phyloP scores from a whole-genome alignment of 352 stramenopile genomes.

The Pythium dissimile region DNA sequence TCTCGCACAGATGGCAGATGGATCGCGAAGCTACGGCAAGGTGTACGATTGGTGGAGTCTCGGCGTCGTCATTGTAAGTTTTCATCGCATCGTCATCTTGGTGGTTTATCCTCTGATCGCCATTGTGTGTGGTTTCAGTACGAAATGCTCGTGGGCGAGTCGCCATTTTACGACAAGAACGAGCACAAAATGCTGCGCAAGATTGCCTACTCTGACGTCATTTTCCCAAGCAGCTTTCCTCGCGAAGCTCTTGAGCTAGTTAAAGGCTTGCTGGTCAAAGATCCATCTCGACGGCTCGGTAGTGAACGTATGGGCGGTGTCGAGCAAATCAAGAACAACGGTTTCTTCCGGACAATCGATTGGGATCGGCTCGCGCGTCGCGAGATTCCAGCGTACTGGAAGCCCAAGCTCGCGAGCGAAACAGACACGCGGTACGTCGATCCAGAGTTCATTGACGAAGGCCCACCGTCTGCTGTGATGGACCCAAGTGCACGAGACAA shows the following conservation, averaged over 20 bases:
- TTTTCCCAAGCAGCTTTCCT: constrained; percentile 77
- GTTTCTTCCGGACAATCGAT: constrained; percentile 73
- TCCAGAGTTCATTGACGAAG: constrained; percentile 85
- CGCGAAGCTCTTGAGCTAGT: constrained; percentile 74
- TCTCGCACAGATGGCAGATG: constrained; percentile 75
- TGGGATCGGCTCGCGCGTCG: constrained; percentile 69
- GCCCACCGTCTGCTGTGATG: constrained; percentile 73
- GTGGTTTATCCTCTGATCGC: not conserved
- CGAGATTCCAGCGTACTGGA: constrained; percentile 79
- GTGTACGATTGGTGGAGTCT: constrained; percentile 90
- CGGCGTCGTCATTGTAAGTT: constrained; percentile 78
- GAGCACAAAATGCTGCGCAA: constrained; percentile 86
- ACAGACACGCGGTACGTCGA: constrained; percentile 89
- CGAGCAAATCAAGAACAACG: constrained; percentile 64
- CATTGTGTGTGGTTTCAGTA: constrained; percentile 45
- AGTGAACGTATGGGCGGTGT: constrained; percentile 65
- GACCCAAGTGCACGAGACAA: constrained; percentile 58
- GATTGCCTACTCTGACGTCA: constrained; percentile 73
- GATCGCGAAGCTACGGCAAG: constrained; percentile 83
- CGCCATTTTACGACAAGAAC: constrained; percentile 87
- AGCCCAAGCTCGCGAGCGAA: constrained; percentile 76
- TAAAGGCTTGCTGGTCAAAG: constrained; percentile 66
- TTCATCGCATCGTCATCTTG: not conserved
- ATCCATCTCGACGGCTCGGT: constrained; percentile 63
- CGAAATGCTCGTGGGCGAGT: constrained; percentile 85